These are phyloP conservation scores for Delitschia confertaspora DNA, from an alignment of 495 filamentous ascomycete genomes.

Conservation along the genomic window DNA sequence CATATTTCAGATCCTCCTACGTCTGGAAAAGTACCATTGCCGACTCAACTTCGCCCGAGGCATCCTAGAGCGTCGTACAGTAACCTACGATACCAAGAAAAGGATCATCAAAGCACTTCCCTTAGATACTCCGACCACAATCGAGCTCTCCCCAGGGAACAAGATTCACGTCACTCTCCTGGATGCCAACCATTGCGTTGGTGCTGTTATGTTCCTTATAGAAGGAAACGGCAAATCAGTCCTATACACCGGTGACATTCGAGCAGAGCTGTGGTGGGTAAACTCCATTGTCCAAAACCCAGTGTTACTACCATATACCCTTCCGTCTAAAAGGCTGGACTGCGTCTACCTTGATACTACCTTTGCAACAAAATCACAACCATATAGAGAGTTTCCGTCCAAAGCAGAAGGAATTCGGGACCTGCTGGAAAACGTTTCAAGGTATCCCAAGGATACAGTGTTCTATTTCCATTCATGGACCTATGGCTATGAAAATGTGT, in stretches of 20 bases:
- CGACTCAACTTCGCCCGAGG: slow-evolving; percentile 70
- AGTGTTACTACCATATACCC: slow-evolving; percentile 62
- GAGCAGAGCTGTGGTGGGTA: slow-evolving; percentile 65
- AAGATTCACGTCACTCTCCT: slow-evolving; percentile 72
- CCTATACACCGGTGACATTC: slow-evolving; percentile 88
- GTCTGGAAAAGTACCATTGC: slow-evolving; percentile 66
- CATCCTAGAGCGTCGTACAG: slow-evolving; percentile 60
- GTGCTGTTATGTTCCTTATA: slow-evolving; percentile 91
- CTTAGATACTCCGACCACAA: slow-evolving; percentile 66
- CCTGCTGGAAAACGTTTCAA: slow-evolving; percentile 56
- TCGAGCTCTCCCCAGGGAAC: slow-evolving; percentile 62
- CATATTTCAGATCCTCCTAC: slow-evolving; percentile 52
- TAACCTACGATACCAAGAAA: slow-evolving; percentile 62
- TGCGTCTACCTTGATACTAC: slow-evolving; percentile 86
- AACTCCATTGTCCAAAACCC: slow-evolving; percentile 60
- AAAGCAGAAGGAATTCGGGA: slow-evolving; percentile 69
- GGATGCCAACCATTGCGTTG: slow-evolving; percentile 87
- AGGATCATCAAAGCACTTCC: slow-evolving; percentile 76
- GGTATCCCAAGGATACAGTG: slow-evolving; percentile 63
- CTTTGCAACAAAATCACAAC: slow-evolving; percentile 46
- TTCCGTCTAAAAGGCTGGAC: slow-evolving; percentile 57
- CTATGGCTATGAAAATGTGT: slow-evolving; percentile 85
- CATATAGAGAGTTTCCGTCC: slow-evolving; percentile 45
- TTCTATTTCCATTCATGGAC: slow-evolving; percentile 92
- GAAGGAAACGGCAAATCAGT: slow-evolving; percentile 67